These are phyloP conservation scores for Pisolithus albus DNA, from an alignment of 768 basidiomycete species.

Conservation along the genomic window DNA sequence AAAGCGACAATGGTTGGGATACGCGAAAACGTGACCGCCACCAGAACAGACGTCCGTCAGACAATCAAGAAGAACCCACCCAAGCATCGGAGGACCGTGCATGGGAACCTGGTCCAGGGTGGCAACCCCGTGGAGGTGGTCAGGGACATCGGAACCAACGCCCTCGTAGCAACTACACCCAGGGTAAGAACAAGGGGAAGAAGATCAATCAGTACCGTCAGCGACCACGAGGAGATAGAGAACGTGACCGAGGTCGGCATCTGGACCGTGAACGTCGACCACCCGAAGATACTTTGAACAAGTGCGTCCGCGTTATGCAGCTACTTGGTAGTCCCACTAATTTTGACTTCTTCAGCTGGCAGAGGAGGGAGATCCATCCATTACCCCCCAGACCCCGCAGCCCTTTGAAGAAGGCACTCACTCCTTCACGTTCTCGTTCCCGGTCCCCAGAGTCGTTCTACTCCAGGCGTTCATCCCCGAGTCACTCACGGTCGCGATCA, in stretches of 20 bases:
- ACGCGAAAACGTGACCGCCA: conserved; percentile 40
- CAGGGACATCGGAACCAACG: conserved; percentile 33
- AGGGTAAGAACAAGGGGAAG: conserved; percentile 31
- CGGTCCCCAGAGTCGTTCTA: conserved; percentile 54
- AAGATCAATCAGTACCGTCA: conserved; percentile 31
- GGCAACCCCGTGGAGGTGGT: conserved; percentile 42
- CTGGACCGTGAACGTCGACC: conserved; percentile 36
- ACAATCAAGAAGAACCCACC: conserved; percentile 19
- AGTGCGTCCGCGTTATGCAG: conserved; percentile 40
- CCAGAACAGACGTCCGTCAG: conserved; percentile 31
- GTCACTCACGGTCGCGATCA: conserved; percentile 57
- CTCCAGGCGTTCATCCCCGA: conserved; percentile 57
- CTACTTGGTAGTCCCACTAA: conserved; percentile 6
- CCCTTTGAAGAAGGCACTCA: conserved; percentile 36
- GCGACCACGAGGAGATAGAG: conserved; percentile 24
- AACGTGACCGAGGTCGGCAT: conserved; percentile 19
- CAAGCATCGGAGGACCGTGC: conserved; percentile 43
- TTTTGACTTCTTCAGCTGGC: conserved; percentile 46
- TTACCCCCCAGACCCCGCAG: conserved; percentile 35
- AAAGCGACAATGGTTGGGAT: conserved; percentile 45
- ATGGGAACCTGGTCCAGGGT: conserved; percentile 69
- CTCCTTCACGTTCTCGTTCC: conserved; percentile 48
- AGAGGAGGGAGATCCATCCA: conserved; percentile 45
- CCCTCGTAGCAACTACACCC: conserved; percentile 29
- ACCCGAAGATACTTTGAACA: conserved; percentile 67